phyloP scores from a whole-genome alignment of 176 grass and related monocot species.

The Ensete glaucum region DNA sequence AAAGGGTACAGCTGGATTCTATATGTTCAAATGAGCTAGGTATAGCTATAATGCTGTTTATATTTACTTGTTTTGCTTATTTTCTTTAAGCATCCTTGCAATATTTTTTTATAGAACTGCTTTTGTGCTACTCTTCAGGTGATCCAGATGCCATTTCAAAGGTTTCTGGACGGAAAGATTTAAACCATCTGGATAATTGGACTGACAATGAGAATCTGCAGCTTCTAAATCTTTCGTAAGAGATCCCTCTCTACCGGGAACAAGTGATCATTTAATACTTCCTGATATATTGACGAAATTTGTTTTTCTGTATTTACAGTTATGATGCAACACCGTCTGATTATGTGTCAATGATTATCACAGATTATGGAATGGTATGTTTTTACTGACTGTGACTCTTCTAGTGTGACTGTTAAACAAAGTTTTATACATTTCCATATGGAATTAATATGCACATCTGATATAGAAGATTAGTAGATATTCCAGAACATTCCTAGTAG shows the following conservation, averaged over 20 bases:
- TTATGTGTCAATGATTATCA: conserved; percentile 74
- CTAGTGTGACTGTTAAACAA: no score
- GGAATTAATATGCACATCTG: not conserved
- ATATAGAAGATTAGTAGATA: not conserved
- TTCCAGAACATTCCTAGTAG: not conserved
- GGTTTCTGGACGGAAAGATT: conserved; percentile 33
- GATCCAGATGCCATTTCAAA: conserved; percentile 69
- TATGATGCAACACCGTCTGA: conserved; percentile 79
- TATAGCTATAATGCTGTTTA: conserved; percentile 19
- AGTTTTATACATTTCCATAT: no score
- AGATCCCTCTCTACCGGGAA: conserved; percentile 1
- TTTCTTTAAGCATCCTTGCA: not conserved
- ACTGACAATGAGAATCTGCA: conserved; percentile 51
- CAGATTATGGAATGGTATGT: conserved; percentile 90
- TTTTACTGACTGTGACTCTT: not conserved
- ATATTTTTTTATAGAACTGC: conserved; percentile 8
- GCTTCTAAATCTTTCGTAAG: conserved; percentile 67
- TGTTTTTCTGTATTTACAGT: conserved; percentile 30
- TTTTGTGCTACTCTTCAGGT: conserved; percentile 38
- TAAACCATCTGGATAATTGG: conserved; percentile 43
- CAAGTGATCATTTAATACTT: conserved; percentile 7
- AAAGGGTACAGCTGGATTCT: conserved; percentile 80
- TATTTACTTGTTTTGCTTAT: not conserved
- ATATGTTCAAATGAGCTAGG: conserved; percentile 84
- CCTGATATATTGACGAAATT: conserved; percentile 18